Base-by-base conservation (phyloP, 1,284 basidiomycete species). In the Amylostereum chailletii region DNA sequence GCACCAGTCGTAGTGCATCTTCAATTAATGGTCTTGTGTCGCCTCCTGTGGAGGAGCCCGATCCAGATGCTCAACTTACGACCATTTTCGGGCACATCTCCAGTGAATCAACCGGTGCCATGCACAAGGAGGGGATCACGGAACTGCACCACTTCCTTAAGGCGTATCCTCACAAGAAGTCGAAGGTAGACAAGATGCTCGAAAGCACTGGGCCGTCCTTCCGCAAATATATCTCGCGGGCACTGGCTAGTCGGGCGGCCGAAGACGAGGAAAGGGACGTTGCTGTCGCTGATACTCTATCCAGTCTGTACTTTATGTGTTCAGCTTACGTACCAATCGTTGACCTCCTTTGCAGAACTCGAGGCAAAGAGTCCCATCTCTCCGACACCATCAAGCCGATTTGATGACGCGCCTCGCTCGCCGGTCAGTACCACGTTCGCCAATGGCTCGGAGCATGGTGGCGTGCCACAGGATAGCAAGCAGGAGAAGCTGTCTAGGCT, bases 71-170 rank as follows among this genome's bases (percentile, higher is more conserved):
- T 27, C 85, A 86, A 58, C 70, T 92, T 48, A 78, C 86, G 44
- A 79, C 78, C 32, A 95, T 95, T 58, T 92, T 95, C 60, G 86
- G 88, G 48, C 84, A 91, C 60, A 94, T 95, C 53, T 92, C 88
- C 32, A 93, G 86, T 65, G 89, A 88, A 68, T 87, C 86, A 34
- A 92, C 81, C 5, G 87, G 86, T 19, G 86, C 83, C 5, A 71
- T 88, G 67, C 83, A 90, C 65, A 86, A 88, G 64, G 85, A 94
- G 67, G 93, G 92, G 3, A 94, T 99, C 51, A 94, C 91, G n/a
- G 92, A 94, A 58, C 71, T 99, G 39, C 93, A 98, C 63, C 86
- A 94, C 42, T 98, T 94, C 72, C 71, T 96, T 59, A 95, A 95
- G 67, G 83, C 83, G 32, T 83, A 97, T 61, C 95, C 94, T 0